Conservation (phyloP, 2,329 filamentous ascomycete species). For the Neoscytalidium dimidiatum region DNA sequence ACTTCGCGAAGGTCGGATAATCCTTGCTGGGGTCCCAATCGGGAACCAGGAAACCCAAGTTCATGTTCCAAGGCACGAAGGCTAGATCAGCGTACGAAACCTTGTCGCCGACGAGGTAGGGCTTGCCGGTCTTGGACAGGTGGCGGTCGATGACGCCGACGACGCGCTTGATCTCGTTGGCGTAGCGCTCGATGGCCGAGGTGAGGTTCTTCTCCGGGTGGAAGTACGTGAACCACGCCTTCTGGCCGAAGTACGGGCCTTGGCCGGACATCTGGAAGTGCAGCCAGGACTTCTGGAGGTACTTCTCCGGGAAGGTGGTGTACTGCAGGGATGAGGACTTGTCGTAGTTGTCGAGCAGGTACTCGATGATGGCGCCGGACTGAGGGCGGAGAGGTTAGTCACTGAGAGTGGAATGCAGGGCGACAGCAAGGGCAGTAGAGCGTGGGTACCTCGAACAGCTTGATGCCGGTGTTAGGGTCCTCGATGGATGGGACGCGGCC, state of each 20-base stretch:
- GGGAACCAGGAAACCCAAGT: constrained; percentile 27
- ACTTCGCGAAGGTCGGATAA: constrained; percentile 29
- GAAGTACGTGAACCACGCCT: constrained; percentile 40
- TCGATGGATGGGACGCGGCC: constrained; percentile 45
- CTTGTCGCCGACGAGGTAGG: constrained; percentile 48
- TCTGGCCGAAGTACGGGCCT: constrained; percentile 48
- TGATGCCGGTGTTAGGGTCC: constrained; percentile 47
- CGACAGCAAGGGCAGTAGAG: no score
- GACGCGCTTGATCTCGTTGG: constrained; percentile 47
- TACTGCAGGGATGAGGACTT: constrained; percentile 41
- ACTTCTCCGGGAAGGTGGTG: constrained; percentile 32
- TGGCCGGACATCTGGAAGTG: constrained; percentile 50
- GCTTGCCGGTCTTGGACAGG: constrained; percentile 33
- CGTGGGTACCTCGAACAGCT: constrained; percentile 39
- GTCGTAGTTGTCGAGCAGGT: constrained; percentile 49
- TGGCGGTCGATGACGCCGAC: constrained; percentile 46
- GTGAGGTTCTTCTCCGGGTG: constrained; percentile 44
- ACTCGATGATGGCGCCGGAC: constrained; percentile 48
- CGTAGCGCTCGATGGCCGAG: constrained; percentile 48
- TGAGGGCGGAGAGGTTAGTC: neutral
- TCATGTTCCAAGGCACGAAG: constrained; percentile 42
- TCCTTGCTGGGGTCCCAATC: constrained; percentile 29
- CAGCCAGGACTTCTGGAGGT: constrained; percentile 45
- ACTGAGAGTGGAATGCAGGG: no score
- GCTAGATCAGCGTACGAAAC: constrained; percentile 45